These are phyloP conservation scores for Fusarium brevicatenulatum DNA, from an alignment of 2,329 filamentous ascomycete species.

Conservation along the genomic window DNA sequence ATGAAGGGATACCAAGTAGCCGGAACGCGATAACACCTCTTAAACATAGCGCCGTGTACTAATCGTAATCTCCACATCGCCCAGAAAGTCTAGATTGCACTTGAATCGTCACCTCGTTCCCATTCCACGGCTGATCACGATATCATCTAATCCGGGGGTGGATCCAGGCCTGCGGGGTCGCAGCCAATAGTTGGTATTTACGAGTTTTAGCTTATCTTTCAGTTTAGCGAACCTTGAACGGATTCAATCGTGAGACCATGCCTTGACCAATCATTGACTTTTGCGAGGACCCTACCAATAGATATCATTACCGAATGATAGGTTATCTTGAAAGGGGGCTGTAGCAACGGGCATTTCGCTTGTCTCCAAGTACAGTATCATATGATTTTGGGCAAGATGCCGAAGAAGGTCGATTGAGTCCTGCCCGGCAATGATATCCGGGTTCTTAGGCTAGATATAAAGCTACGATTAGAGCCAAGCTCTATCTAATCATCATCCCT, in stretches of 20 bases:
- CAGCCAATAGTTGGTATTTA: background rate
- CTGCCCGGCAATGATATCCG: background rate
- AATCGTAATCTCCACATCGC: background rate
- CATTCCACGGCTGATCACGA: background rate
- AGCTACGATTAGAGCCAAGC: rapidly evolving
- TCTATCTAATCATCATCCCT: background rate
- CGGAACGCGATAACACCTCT: background rate
- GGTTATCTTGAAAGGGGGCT: background rate
- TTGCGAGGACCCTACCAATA: background rate
- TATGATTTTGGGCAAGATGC: background rate
- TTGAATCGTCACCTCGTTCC: background rate
- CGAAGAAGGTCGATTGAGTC: rapidly evolving
- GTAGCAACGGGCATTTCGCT: background rate
- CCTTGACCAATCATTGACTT: background rate
- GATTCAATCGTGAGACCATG: background rate
- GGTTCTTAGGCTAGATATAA: background rate
- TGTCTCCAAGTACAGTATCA: rapidly evolving
- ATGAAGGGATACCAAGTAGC: background rate
- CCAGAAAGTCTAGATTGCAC: background rate
- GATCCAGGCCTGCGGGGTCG: background rate
- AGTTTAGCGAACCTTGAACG: rapidly evolving
- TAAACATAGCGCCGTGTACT: background rate
- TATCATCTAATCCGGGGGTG: background rate
- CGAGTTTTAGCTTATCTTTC: background rate
- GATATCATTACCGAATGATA: background rate